Base-by-base conservation (phyloP, 768 basidiomycete genomes). In the Lentinus brumalis region DNA sequence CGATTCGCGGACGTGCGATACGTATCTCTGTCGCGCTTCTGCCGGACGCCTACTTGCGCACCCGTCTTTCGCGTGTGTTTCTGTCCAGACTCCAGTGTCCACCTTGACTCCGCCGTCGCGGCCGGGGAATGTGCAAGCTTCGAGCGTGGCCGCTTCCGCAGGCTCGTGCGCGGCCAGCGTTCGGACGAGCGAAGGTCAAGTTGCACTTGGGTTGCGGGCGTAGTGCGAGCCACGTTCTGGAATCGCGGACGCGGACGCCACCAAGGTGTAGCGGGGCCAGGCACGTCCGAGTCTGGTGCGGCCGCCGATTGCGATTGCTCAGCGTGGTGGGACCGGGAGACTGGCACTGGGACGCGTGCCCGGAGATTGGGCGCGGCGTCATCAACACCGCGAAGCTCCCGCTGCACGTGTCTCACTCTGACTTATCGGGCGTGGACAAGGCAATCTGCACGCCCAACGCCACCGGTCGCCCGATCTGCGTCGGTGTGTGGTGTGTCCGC, bases 341-440 rank as follows among this genome's bases (percentile, higher is more conserved):
- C 11, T 35, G 35, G 35, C 35, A 7, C 11, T 6, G 11, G 35
- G 35, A 35, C 35, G 38, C 54, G 49, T 21, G 15, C 32, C 45
- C 62, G 53, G 57, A 41, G 62, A 32, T 52, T 29, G 57, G 49
- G 49, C 35, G 26, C 38, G 40, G 30, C 47, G 42, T 40, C 57
- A 55, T 56, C 49, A 56, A 56, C 53, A 30, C 62, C 62, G 62
- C 62, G 62, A 63, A 63, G 53, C 53, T 52, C 54, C 52, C 45
- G 21, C 14, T 35, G 47, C 8, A 39, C 62, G 59, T 57, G 62
- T 63, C 57, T 26, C 56, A 11, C 46, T 29, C 35, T 50, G 55
- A 59, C 57, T 59, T 63, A 63, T 63, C 61, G 61, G 61, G 61
- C 61, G 57, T 63, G 57, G 49, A 40, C 62, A 52, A 63, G 62